phyloP scores from a whole-genome alignment of 495 filamentous ascomycete genomes.

The Talaromyces trachyspermus region DNA sequence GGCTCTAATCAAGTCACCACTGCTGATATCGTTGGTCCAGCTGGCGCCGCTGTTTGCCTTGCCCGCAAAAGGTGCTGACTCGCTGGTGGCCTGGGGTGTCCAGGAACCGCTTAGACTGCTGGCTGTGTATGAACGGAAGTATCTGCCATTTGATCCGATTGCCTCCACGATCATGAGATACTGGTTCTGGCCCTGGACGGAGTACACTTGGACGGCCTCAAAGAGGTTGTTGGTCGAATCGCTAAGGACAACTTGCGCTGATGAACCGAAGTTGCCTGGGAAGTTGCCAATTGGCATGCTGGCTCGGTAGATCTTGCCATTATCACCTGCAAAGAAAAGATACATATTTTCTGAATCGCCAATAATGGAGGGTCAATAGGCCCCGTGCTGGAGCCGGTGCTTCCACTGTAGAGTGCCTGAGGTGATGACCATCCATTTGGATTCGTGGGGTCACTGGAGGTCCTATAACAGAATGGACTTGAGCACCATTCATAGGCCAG shows the following conservation, averaged over 20 bases:
- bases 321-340: conserved; percentile 59
- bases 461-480: conserved; percentile 50
- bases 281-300: conserved; percentile 53
- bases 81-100: conserved; percentile 44
- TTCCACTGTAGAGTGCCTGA: conserved; percentile 48
- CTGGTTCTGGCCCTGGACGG: conserved; percentile 38
- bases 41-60: conserved; percentile 37
- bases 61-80: conserved; percentile 51
- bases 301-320: conserved; percentile 56
- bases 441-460: conserved; percentile 49
- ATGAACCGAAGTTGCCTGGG: conserved; percentile 48
- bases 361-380: conserved; percentile 54
- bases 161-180: conserved; percentile 61
- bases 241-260: conserved; percentile 37
- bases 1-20: neutral
- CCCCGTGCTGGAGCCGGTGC: conserved; percentile 36
- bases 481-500: conserved; percentile 56
- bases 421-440: conserved; percentile 46
- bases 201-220: conserved; percentile 59
- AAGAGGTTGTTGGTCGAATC: conserved; percentile 49
- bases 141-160: conserved; percentile 50
- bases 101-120: conserved; percentile 44
- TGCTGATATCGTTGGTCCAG: neutral
- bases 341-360: conserved; percentile 52
- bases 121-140: conserved; percentile 59